phyloP scores from a whole-genome alignment of 768 basidiomycete species.

The Lactarius tabidus region DNA sequence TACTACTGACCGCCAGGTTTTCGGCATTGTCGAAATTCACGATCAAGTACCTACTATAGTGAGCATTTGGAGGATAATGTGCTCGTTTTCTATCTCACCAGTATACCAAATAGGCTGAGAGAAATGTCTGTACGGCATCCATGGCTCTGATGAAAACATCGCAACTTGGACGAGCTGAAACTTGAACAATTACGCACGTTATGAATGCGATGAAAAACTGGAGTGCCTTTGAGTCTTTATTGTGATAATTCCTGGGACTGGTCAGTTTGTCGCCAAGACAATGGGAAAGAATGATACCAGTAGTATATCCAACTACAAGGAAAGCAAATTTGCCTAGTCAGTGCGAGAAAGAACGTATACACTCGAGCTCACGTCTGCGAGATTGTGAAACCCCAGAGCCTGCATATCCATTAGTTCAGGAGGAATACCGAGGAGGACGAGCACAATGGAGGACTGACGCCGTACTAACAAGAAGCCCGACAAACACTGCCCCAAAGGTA shows the following conservation, averaged over 20 bases:
- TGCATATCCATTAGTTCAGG: not conserved
- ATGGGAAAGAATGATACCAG: too few species aligned
- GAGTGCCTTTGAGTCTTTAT: not conserved
- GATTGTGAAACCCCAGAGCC: not conserved
- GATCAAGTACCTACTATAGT: not conserved
- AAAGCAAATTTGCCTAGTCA: not conserved
- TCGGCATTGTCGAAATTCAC: not conserved
- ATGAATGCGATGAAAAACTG: not conserved
- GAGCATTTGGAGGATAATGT: not conserved
- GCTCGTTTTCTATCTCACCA: not conserved
- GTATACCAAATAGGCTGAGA: not conserved
- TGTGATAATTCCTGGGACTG: not conserved
- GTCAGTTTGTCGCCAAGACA: not conserved
- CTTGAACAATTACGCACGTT: too few species aligned
- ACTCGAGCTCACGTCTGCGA: not conserved
- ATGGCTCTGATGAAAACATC: not conserved
- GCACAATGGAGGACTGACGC: not conserved
- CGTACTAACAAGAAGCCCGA: not conserved
- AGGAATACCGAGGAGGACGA: not conserved
- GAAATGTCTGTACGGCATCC: not conserved
- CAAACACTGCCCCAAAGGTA: not conserved
- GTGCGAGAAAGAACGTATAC: not conserved
- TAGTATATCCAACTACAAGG: too few species aligned
- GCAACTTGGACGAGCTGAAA: not conserved
- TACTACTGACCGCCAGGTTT: not conserved